Evolutionary conservation across 805 yeast genomes (phyloP).

Genomic region (Debaryomyces hansenii): DNA sequence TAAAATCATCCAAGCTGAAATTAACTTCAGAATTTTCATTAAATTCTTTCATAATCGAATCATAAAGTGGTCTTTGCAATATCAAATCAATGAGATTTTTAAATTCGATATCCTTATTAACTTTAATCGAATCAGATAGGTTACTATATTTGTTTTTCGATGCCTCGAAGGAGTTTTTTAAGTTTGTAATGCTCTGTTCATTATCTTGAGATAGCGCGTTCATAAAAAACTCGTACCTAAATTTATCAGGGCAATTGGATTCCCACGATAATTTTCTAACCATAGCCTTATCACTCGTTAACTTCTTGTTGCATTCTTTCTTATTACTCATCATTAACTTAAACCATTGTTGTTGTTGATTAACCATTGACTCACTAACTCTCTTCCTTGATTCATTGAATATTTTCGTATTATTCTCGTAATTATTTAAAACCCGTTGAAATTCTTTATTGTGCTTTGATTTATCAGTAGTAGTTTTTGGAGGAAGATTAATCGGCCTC

Average conservation of each 20-base stretch:
- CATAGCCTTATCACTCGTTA: slow-evolving; percentile 26
- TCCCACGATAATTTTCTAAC: slow-evolving; percentile 40
- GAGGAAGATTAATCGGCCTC: slow-evolving; percentile 73
- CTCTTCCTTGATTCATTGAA: slow-evolving; percentile 19
- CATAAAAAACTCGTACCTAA: slow-evolving; percentile 28
- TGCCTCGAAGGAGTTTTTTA: slow-evolving; percentile 16
- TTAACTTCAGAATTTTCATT: slow-evolving; percentile 3
- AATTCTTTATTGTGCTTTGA: slow-evolving; percentile 58
- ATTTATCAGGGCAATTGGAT: slow-evolving; percentile 25
- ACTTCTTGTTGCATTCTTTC: slow-evolving; percentile 23
- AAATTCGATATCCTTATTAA: slow-evolving; percentile 35
- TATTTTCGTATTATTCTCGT: slow-evolving; percentile 31
- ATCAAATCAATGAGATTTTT: slow-evolving; percentile 22
- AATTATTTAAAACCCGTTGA: slow-evolving; percentile 41
- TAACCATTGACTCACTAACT: slow-evolving; percentile 11
- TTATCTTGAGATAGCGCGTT: slow-evolving; percentile 21
- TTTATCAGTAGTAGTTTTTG: slow-evolving; percentile 54
- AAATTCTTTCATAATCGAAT: slow-evolving; percentile 18
- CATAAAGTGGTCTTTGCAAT: slow-evolving; percentile 30
- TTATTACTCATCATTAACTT: slow-evolving; percentile 20
- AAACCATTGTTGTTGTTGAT: slow-evolving; percentile 29
- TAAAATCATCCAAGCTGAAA: slow-evolving; percentile 14
- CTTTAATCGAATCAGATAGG: slow-evolving; percentile 27
- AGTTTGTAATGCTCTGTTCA: slow-evolving; percentile 14
- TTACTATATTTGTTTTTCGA: slow-evolving; percentile 21